Evolutionary conservation across 768 basidiomycete genomes (phyloP).

Genomic region (Trametes sanguinea): DNA sequence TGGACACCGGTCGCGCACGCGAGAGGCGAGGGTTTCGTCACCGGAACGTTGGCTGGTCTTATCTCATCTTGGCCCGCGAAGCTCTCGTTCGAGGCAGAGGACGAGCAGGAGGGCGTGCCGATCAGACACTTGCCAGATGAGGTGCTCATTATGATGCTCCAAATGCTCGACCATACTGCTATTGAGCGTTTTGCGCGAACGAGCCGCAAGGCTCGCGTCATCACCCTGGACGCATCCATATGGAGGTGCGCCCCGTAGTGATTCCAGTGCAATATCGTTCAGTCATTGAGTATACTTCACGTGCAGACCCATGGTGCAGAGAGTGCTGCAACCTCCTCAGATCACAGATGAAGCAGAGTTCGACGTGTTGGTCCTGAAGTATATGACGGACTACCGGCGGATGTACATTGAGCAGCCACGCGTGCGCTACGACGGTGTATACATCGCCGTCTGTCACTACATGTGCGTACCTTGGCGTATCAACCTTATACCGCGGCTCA

Average conservation of each 20-base stretch:
- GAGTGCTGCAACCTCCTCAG: slow-evolving; percentile 77
- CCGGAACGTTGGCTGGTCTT: slow-evolving; percentile 48
- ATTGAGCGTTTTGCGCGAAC: slow-evolving; percentile 80
- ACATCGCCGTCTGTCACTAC: slow-evolving; percentile 91
- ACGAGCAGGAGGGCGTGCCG: slow-evolving; percentile 58
- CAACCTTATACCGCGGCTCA: slow-evolving; percentile 3
- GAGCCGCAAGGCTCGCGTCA: slow-evolving; percentile 70
- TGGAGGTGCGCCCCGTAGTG: slow-evolving; percentile 62
- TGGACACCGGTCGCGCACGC: slow-evolving; percentile 11
- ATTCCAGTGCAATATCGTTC: not conserved
- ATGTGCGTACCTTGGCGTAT: slow-evolving; percentile 50
- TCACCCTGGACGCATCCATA: slow-evolving; percentile 67
- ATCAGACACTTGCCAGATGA: slow-evolving; percentile 75
- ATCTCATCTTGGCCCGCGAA: slow-evolving; percentile 49
- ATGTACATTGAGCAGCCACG: slow-evolving; percentile 84
- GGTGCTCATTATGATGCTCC: slow-evolving; percentile 67
- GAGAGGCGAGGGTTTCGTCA: slow-evolving; percentile 31
- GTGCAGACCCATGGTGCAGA: slow-evolving; percentile 59
- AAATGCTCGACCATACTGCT: slow-evolving; percentile 60
- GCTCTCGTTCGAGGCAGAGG: slow-evolving; percentile 66
- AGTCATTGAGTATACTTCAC: not conserved
- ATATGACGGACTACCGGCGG: slow-evolving; percentile 67
- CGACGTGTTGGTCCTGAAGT: slow-evolving; percentile 50
- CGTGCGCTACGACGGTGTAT: slow-evolving; percentile 83
- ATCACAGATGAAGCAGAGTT: slow-evolving; percentile 56